Conservation (phyloP, 2,329 filamentous ascomycete genomes). For the Calonectria pauciramosa region DNA sequence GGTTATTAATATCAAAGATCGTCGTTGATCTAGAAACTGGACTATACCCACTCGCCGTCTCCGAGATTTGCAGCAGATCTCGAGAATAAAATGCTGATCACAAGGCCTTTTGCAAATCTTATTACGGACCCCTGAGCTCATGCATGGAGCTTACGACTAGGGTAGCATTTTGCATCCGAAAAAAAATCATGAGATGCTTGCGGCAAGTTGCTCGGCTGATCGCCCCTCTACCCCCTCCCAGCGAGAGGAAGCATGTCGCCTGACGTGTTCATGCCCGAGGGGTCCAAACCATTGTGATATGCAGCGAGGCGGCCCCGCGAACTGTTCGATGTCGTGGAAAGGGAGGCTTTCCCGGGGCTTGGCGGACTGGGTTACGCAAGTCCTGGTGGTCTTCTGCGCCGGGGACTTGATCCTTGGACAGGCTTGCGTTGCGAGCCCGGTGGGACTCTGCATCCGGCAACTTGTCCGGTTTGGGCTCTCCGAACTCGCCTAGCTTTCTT, state of each 20-base stretch:
- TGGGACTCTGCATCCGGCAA: not conserved
- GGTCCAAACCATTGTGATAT: not conserved
- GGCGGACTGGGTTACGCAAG: not conserved
- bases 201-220: not conserved
- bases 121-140: not conserved
- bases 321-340: not conserved
- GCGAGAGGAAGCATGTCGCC: not conserved
- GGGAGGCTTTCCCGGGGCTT: not conserved
- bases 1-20: not conserved
- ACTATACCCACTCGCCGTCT: not conserved
- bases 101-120: not conserved
- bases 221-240: no score
- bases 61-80: slow-evolving; percentile 1
- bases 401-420: not conserved
- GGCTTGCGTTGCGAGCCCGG: not conserved
- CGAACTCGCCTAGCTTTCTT: not conserved
- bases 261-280: slow-evolving; percentile 1
- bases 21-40: not conserved
- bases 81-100: not conserved
- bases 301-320: not conserved
- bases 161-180: not conserved
- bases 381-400: not conserved
- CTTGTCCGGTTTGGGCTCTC: not conserved
- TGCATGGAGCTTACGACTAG: not conserved
- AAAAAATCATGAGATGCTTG: not conserved